Evolutionary conservation across 805 yeast species (phyloP).

Genomic region (Grigorovia transvaalensis): DNA sequence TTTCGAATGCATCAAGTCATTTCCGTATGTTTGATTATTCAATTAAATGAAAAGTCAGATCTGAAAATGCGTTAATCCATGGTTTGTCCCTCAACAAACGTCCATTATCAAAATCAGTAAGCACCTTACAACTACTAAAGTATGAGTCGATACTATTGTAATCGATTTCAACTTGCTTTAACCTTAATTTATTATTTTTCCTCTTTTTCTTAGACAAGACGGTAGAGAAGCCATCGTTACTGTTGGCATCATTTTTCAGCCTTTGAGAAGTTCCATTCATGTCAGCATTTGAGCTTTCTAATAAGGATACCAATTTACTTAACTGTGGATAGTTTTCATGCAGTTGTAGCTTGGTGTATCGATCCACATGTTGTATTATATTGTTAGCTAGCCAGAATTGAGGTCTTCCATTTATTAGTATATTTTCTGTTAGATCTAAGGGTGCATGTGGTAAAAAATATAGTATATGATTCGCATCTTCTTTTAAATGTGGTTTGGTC

Average conservation of each 20-base stretch:
- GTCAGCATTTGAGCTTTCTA: background rate
- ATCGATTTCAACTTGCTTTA: slow-evolving; percentile 13
- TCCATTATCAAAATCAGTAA: slow-evolving; percentile 20
- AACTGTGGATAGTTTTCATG: slow-evolving; percentile 35
- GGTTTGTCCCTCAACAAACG: slow-evolving; percentile 14
- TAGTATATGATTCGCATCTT: slow-evolving; percentile 25
- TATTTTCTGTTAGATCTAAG: slow-evolving; percentile 36
- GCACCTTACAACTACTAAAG: slow-evolving; percentile 13
- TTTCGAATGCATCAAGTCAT: background rate
- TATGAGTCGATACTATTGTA: slow-evolving; percentile 13
- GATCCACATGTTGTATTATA: slow-evolving; percentile 42
- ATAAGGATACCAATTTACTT: slow-evolving; percentile 29
- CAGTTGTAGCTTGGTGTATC: slow-evolving; percentile 36
- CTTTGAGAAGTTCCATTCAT: background rate
- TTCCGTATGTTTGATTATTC: slow-evolving; percentile 1
- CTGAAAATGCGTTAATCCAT: slow-evolving; percentile 47
- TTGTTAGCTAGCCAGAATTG: slow-evolving; percentile 41
- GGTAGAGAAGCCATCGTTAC: slow-evolving; percentile 16
- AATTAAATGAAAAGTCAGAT: slow-evolving; percentile 36
- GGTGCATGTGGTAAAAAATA: slow-evolving; percentile 75
- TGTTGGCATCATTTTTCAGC: slow-evolving; percentile 7
- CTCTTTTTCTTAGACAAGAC: slow-evolving; percentile 16
- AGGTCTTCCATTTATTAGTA: slow-evolving; percentile 31
- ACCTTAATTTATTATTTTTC: slow-evolving; percentile 6
- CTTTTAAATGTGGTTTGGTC: slow-evolving; percentile 10